phyloP scores from a whole-genome alignment of 345 rosid species.

The Eucalyptus sp. region DNA sequence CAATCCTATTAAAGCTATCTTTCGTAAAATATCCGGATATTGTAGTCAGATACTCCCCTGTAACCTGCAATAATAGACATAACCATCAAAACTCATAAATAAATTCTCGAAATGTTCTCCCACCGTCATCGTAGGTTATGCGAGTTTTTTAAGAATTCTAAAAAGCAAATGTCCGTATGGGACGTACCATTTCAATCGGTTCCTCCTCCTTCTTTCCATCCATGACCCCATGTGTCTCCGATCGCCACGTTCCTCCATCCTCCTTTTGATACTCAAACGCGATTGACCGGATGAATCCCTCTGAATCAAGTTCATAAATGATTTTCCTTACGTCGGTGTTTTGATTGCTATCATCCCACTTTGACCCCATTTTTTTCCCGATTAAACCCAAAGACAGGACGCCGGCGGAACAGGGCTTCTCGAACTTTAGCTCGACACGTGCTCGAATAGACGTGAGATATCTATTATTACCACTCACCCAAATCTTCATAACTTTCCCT shows the following conservation, averaged over 20 bases:
- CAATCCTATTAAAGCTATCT: too few species aligned
- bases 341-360: neutral
- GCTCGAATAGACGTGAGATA: neutral
- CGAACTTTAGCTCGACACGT: fast-evolving
- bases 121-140: neutral
- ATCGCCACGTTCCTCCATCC: fast-evolving
- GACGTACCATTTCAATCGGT: neutral
- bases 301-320: too few species aligned
- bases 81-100: too few species aligned
- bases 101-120: neutral
- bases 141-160: neutral
- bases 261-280: too few species aligned
- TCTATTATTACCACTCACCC: neutral
- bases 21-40: fast-evolving
- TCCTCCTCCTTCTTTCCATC: neutral
- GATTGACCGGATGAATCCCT: neutral
- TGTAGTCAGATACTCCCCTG: neutral
- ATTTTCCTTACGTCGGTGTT: neutral
- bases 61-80: neutral
- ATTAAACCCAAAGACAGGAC: fast-evolving
- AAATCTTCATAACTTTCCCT: neutral
- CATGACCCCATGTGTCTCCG: fast-evolving
- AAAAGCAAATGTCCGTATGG: neutral
- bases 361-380: fast-evolving
- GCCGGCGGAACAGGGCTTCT: fast-evolving